A percentile compares a stretch with the other conserved stretches of the same genome.
Conservation (phyloP, 257 asterid species). For the Rauvolfia tetraphylla region DNA sequence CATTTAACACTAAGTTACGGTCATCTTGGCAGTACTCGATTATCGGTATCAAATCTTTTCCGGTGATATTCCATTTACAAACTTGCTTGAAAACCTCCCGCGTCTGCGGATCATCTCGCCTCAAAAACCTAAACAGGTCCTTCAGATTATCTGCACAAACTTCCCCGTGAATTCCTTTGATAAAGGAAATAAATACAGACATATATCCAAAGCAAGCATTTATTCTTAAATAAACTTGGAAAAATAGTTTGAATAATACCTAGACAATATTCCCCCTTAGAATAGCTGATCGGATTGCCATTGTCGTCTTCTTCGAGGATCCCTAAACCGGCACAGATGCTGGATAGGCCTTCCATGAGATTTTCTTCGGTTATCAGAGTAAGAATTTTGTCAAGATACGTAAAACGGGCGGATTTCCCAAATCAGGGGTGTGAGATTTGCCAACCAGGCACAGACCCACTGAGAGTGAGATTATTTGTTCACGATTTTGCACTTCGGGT, state of each 20-base stretch:
- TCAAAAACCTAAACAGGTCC: conserved; percentile 80
- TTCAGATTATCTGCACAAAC: conserved; percentile 66
- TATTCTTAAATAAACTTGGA: not conserved
- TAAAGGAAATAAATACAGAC: not conserved
- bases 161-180: not conserved
- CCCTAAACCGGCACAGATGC: conserved; percentile 79
- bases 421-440: not conserved
- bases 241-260: conserved; percentile 28
- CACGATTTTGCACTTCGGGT: conserved; percentile 1
- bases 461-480: no score
- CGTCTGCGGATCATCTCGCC: conserved; percentile 89
- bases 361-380: not conserved
- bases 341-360: conserved; percentile 73
- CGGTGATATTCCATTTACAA: conserved; percentile 78
- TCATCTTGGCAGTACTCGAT: conserved; percentile 68
- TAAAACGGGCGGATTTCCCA: not conserved
- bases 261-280: conserved; percentile 57
- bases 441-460: not conserved
- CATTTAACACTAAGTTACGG: conserved; percentile 65
- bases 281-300: conserved; percentile 58
- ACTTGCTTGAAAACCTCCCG: conserved; percentile 92
- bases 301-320: conserved; percentile 61
- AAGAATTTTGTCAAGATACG: not conserved
- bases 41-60: conserved; percentile 78
- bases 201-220: not conserved